Evolutionary conservation across 306 rosid genomes (phyloP), one percentile per base, ranked within the genome.

Genomic region (Lagenaria siceraria): DNA sequence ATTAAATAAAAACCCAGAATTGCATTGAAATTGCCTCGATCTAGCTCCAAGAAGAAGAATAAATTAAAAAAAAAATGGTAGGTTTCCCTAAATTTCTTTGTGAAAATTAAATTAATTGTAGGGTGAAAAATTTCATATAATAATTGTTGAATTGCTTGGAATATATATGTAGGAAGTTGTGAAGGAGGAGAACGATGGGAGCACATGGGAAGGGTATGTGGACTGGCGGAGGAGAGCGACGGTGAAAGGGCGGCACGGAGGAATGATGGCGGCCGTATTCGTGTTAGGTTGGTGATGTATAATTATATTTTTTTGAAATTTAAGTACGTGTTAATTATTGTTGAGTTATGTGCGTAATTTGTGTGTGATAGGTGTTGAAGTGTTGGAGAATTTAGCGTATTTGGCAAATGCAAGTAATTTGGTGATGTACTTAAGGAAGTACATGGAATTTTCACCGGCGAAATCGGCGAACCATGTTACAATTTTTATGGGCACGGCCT

Each of bases 171-270:
- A 46, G 76, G 58, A 71, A 48, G 9, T 9, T 42, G 49, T 88
- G 92, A 93, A 90, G 35, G 86, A 84, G 79, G 90, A 82, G 60
- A 68, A 54, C 15, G 85, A 80, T 35, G 18, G 35, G 18, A 79
- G 61, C 27, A 80, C 38, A 83, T 92, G 96, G 97, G 91, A 90
- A 79, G 97, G 97, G 9, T 95, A 92, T 79, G 93, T 88, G 2
- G 91, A 95, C 29, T 95, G 97, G 99, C 91, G 84, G 74, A 90
- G 71, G 82, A 88, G 81, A 29, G 90, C 95, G n/a, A 96, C 97
- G 10, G 66, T 82, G 52, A 86, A 80, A 82, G 84, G 78, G 71
- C 92, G 87, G 84, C 98, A 95, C 73, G 97, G 98, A 6, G 98
- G 98, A 86, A 92, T 90, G 96, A 61, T 81, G 7, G 97, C 97